These are phyloP conservation scores for Linanthus parryae DNA, from an alignment of 148 eudicot genomes.

Conservation along the genomic window DNA sequence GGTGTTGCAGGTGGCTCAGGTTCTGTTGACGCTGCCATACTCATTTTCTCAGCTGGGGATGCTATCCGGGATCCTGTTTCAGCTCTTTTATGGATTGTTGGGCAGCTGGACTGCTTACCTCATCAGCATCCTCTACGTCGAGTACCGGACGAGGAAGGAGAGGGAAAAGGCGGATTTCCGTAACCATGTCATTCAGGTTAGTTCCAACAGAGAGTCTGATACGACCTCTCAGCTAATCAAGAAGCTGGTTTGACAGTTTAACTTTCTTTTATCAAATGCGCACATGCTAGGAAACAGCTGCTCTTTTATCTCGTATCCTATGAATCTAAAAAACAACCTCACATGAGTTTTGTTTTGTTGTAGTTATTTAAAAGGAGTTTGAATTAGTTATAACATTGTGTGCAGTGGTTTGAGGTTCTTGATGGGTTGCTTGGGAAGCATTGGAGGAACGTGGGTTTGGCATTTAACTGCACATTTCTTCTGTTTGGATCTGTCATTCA, in stretches of 20 bases:
- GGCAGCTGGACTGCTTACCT: conserved; percentile 98
- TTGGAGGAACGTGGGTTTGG: conserved; percentile 98
- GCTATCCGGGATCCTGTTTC: conserved; percentile 73
- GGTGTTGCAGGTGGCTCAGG: conserved; percentile 75
- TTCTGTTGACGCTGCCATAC: conserved; percentile 85
- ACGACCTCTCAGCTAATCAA: no score
- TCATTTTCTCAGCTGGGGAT: conserved; percentile 95
- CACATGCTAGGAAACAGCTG: no score
- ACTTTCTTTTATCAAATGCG: no score
- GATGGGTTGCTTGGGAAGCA: conserved; percentile 90
- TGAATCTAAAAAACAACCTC: no score
- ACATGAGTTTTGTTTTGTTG: conserved; percentile 13
- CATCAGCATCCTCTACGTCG: conserved; percentile 80
- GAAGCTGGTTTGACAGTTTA: no score
- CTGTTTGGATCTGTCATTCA: conserved; percentile 96
- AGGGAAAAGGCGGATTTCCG: conserved; percentile 90
- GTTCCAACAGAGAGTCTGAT: not conserved
- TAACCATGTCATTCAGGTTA: conserved; percentile 94
- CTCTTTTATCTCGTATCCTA: no score
- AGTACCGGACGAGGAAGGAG: conserved; percentile 92
- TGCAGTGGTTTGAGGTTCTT: conserved; percentile 88
- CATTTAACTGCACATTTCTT: conserved; percentile 87
- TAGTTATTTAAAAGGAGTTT: not conserved
- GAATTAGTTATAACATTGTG: not conserved
- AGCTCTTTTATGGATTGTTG: conserved; percentile 74